These are phyloP conservation scores for Rhizophagus prolifer DNA, from an alignment of 192 early-diverging fungal species.

Conservation along the genomic window DNA sequence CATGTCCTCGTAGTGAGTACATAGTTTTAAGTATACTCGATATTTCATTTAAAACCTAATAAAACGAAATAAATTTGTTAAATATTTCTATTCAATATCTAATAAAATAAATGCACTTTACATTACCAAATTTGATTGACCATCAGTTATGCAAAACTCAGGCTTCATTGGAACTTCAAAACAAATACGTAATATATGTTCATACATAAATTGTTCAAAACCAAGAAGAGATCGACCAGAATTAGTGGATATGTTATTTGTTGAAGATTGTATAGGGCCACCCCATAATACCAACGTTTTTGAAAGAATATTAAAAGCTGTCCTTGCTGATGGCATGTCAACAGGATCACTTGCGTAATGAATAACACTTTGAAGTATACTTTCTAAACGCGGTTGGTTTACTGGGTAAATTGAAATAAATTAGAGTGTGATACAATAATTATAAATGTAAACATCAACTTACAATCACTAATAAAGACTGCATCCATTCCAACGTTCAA, in stretches of 20 bases:
- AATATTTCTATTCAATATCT: slow-evolving; percentile 30
- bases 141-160: slow-evolving; percentile 73
- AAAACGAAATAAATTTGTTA: not conserved
- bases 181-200: slow-evolving; percentile 66
- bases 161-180: slow-evolving; percentile 80
- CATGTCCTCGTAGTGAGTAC: slow-evolving; percentile 53
- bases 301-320: slow-evolving; percentile 67
- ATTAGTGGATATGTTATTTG: not conserved
- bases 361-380: slow-evolving; percentile 66
- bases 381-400: slow-evolving; percentile 60
- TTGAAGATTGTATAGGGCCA: slow-evolving; percentile 24
- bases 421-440: slow-evolving; percentile 29
- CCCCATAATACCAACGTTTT: slow-evolving; percentile 71
- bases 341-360: slow-evolving; percentile 61
- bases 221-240: slow-evolving; percentile 48
- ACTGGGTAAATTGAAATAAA: slow-evolving; percentile 44
- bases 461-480: slow-evolving; percentile 73
- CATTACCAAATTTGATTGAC: slow-evolving; percentile 68
- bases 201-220: slow-evolving; percentile 76
- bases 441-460: slow-evolving; percentile 37
- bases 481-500: slow-evolving; percentile 80
- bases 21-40: slow-evolving; percentile 55
- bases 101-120: not conserved
- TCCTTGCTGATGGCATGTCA: slow-evolving; percentile 62
- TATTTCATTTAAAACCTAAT: slow-evolving; percentile 55